phyloP scores from a whole-genome alignment of 2,329 filamentous ascomycete genomes.

The Pseudocercospora fuligena region DNA sequence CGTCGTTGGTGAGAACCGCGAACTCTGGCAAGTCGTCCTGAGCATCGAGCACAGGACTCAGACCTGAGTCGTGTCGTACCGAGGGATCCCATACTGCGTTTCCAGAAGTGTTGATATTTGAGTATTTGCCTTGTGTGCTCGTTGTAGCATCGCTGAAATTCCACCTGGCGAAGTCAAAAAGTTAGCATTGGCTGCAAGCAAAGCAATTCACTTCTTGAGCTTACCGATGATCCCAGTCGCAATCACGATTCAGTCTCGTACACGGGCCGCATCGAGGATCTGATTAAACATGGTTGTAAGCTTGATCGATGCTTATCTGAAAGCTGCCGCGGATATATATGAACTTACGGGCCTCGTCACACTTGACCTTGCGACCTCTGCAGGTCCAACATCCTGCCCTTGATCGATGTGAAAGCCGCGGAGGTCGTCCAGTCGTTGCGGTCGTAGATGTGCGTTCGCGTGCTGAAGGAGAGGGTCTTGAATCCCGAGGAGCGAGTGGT shows the following conservation, averaged over 20 bases:
- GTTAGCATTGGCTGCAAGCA: neutral
- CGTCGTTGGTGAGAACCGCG: conserved; percentile 58
- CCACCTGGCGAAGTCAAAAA: conserved; percentile 42
- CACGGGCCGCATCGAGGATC: conserved; percentile 51
- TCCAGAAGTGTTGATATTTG: conserved; percentile 55
- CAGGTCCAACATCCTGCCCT: conserved; percentile 58
- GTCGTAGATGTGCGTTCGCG: conserved; percentile 28
- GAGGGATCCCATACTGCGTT: conserved; percentile 59
- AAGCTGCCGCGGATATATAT: neutral
- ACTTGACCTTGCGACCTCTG: conserved; percentile 47
- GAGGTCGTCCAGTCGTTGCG: conserved; percentile 27
- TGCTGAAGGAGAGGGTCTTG: conserved; percentile 29
- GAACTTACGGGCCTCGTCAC: conserved; percentile 24
- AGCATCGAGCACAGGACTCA: conserved; percentile 5
- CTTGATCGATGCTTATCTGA: neutral
- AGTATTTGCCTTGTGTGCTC: conserved; percentile 40
- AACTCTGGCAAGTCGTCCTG: conserved; percentile 61
- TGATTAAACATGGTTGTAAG: conserved; percentile 12
- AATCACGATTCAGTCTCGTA: conserved; percentile 59
- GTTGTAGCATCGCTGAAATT: conserved; percentile 45
- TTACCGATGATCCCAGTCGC: conserved; percentile 58
- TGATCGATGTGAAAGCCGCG: conserved; percentile 58
- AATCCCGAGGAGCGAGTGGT: conserved; percentile 38
- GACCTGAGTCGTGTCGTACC: conserved; percentile 16
- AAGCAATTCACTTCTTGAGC: neutral